Conservation (phyloP, 1,284 basidiomycete species). For the Wolfiporia cocos region DNA sequence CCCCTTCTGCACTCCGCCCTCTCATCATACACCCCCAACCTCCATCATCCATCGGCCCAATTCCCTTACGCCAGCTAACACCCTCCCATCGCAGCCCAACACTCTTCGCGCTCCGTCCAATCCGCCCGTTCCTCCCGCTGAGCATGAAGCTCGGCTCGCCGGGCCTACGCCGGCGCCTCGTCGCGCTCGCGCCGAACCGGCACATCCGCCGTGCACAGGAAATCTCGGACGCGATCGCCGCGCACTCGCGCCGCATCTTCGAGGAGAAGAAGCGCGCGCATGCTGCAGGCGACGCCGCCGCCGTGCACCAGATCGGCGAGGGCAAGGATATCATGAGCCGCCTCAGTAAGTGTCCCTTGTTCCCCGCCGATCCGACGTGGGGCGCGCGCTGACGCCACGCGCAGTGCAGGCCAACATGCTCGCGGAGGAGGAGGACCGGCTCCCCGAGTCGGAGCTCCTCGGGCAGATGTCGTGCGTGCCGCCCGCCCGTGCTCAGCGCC, state of each 20-base stretch:
- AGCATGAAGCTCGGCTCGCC: conserved; percentile 8
- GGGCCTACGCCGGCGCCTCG: conserved; percentile 9
- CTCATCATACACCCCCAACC: too few species aligned
- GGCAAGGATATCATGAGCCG: conserved; percentile 25
- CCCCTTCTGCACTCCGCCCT: conserved; percentile 6
- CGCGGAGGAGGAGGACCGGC: conserved; percentile 22
- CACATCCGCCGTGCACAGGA: conserved; percentile 8
- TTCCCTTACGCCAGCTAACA: too few species aligned
- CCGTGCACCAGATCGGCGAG: conserved; percentile 20
- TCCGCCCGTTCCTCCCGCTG: conserved; percentile 11
- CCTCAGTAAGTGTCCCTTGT: conserved; percentile 17
- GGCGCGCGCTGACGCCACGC: too few species aligned
- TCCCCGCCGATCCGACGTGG: neutral
- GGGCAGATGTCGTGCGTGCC: conserved; percentile 18
- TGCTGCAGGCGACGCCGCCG: conserved; percentile 17
- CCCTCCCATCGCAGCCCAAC: conserved; percentile 14
- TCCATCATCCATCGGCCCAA: too few species aligned
- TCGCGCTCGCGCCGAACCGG: conserved; percentile 10
- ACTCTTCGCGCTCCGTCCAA: conserved; percentile 6
- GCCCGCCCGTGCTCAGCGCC: conserved; percentile 11
- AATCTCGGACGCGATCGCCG: conserved; percentile 12
- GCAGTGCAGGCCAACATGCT: conserved; percentile 27
- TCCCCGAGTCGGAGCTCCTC: conserved; percentile 20
- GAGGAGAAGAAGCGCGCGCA: conserved; percentile 17
- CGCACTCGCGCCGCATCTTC: conserved; percentile 10